phyloP scores from a whole-genome alignment of 306 rosid species.

The Quercus parvula region DNA sequence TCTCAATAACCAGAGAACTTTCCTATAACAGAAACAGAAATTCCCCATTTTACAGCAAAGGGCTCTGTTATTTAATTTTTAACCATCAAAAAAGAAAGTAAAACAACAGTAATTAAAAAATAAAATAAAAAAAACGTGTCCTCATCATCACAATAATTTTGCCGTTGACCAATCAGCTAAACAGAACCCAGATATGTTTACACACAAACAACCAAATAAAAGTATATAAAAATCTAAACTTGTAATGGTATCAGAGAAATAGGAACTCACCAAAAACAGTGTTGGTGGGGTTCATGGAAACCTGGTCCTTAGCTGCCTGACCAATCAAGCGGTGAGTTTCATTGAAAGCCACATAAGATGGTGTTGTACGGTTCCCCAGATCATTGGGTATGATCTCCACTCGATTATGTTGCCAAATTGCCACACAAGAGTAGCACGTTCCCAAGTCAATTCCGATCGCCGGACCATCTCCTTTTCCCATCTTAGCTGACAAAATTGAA shows the following conservation, averaged over 20 bases:
- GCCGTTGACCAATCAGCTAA: no score
- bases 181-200: not conserved
- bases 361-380: conserved; percentile 49
- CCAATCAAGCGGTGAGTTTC: conserved; percentile 47
- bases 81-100: no score
- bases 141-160: no score
- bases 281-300: conserved; percentile 45
- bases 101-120: no score
- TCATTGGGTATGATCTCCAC: conserved; percentile 56
- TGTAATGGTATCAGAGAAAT: not conserved
- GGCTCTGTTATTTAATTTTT: no score
- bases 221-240: no score
- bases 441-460: conserved; percentile 55
- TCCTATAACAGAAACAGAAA: no score
- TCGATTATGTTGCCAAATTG: conserved; percentile 49
- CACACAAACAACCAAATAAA: not conserved
- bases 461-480: conserved; percentile 39
- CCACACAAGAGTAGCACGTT: conserved; percentile 45
- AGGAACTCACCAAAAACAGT: conserved; percentile 42
- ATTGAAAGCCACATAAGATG: conserved; percentile 51
- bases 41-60: no score
- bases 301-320: conserved; percentile 46
- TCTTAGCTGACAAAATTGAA: conserved; percentile 14
- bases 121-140: no score
- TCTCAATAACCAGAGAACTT: no score